Evolutionary conservation across 345 rosid species (phyloP).

Genomic region (thale cress (Arabidopsis thaliana)): TAIR10.1 NC_003075.7:18198001-18198500

Average conservation of each 20-base stretch:
- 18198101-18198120: constrained; percentile 30
- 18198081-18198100: neutral
- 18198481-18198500: constrained; percentile 23
- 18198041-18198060: constrained; percentile 53
- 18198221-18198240: constrained; percentile 95
- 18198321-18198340: constrained; percentile 22
- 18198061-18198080: constrained; percentile 13
- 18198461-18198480: constrained; percentile 10
- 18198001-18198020: constrained; percentile 84
- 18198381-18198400: constrained; percentile 90
- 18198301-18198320: constrained; percentile 23
- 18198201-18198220: constrained; percentile 92
- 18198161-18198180: constrained; percentile 88
- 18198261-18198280: constrained; percentile 18
- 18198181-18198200: constrained; percentile 85
- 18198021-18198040: constrained; percentile 80
- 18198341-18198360: constrained; percentile 50
- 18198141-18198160: constrained; percentile 87
- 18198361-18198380: constrained; percentile 92
- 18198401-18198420: constrained; percentile 91
- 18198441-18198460: constrained; percentile 21
- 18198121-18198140: constrained; percentile 84
- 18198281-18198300: constrained; percentile 30
- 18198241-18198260: constrained; percentile 59
- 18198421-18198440: neutral